Percentiles rank a stretch among this genome's conserved stretches.
Evolutionary conservation across 306 rosid species (phyloP).

Genomic region (Clitoria ternatea): DNA sequence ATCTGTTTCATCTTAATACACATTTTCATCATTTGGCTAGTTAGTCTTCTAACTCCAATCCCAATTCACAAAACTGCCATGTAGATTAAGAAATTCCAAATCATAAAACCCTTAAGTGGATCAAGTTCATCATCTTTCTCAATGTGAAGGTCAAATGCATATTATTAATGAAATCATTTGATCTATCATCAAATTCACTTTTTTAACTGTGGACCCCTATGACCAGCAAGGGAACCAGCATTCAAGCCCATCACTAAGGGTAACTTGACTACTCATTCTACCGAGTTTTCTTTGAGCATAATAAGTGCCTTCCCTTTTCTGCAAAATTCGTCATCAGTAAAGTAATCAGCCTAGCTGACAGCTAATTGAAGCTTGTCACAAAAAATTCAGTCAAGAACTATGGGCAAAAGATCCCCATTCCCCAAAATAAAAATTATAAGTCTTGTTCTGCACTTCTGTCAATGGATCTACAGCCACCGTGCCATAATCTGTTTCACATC

Average conservation of each 20-base stretch:
- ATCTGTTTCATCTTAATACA: neutral
- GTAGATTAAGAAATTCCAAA: slow-evolving; percentile 8
- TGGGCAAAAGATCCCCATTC: slow-evolving; percentile 6
- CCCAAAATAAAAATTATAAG: neutral
- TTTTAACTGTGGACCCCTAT: neutral
- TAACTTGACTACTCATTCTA: neutral
- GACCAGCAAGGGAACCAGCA: neutral
- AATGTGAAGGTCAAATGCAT: neutral
- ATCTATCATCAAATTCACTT: neutral
- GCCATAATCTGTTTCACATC: neutral
- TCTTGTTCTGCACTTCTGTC: neutral
- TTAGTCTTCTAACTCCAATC: neutral
- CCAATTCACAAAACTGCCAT: neutral
- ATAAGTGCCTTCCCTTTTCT: neutral
- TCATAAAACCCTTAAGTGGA: neutral
- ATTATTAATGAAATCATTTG: slow-evolving; percentile 18
- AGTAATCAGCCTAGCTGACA: neutral
- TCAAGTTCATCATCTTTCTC: neutral
- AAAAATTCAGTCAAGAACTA: neutral
- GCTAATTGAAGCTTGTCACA: neutral
- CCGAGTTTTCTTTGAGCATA: neutral
- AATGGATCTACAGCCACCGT: neutral
- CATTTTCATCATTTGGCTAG: slow-evolving; percentile 9
- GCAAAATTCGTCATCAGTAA: neutral
- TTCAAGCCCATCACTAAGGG: neutral